A percentile compares a stretch with the other conserved stretches of the same genome.
These are phyloP conservation scores for Linaria vulgaris DNA, from an alignment of 257 asterid species.

Conservation along the genomic window DNA sequence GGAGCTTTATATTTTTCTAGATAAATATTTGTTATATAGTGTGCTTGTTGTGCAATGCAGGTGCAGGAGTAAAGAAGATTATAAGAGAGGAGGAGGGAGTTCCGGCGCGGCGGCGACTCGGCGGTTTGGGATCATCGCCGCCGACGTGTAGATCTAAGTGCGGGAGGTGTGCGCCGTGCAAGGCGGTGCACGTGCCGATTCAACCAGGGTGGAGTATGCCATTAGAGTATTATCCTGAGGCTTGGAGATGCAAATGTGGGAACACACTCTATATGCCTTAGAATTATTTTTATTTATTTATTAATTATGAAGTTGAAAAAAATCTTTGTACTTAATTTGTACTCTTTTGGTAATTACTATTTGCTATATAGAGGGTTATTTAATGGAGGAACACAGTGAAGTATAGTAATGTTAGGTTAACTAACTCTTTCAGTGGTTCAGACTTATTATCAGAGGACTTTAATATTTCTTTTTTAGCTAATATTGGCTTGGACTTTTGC, in stretches of 20 bases:
- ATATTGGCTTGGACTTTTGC: constrained; percentile 25
- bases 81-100: constrained; percentile 33
- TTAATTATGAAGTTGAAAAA: too few relatives aligned
- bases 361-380: not conserved
- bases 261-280: constrained; percentile 74
- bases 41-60: constrained; percentile 6
- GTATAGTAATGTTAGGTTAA: constrained; percentile 3
- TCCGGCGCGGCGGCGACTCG: constrained; percentile 42
- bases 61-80: constrained; percentile 34
- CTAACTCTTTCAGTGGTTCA: constrained; percentile 21
- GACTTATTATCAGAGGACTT: not conserved
- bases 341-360: constrained; percentile 10
- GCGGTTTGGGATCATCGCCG: constrained; percentile 77
- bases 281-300: not conserved
- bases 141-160: constrained; percentile 88
- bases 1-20: too few relatives aligned
- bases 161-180: constrained; percentile 71
- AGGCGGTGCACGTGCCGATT: constrained; percentile 76
- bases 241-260: constrained; percentile 93
- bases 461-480: not conserved
- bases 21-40: not conserved
- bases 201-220: constrained; percentile 67
- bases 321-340: constrained; percentile 12
- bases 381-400: constrained; percentile 3
- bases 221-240: constrained; percentile 86